Percentiles rank a stretch among this genome's conserved stretches.
phyloP scores from a whole-genome alignment of 1,284 basidiomycete species.

The Fomitopsis palustris region DNA sequence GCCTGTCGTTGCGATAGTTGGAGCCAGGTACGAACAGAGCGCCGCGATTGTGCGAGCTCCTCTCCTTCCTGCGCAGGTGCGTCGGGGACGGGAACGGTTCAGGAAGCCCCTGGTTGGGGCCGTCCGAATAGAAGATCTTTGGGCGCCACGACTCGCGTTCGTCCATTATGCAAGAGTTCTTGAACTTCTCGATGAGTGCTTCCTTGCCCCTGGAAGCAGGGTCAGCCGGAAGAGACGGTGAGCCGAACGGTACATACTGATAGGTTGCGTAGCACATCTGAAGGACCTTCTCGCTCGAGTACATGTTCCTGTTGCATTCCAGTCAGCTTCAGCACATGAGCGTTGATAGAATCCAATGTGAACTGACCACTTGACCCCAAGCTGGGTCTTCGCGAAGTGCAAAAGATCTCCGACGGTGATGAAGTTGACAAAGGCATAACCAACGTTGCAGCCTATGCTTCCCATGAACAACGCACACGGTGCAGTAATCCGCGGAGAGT shows the following conservation, averaged over 20 bases:
- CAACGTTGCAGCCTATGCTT: constrained; percentile 74
- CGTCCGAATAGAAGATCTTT: constrained; percentile 79
- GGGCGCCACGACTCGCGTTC: constrained; percentile 78
- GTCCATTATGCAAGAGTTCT: constrained; percentile 83
- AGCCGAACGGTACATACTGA: constrained; percentile 49
- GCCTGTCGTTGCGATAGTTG: constrained; percentile 13
- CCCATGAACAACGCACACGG: constrained; percentile 2
- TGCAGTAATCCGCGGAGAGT: background rate
- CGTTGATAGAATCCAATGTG: constrained; percentile 1
- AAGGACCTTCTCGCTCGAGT: constrained; percentile 81
- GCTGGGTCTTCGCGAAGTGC: constrained; percentile 64
- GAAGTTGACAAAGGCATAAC: constrained; percentile 87
- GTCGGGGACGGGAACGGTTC: constrained; percentile 82
- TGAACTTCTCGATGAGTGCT: constrained; percentile 82
- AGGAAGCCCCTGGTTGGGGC: constrained; percentile 65
- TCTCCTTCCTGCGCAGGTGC: constrained; percentile 71
- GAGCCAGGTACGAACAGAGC: constrained; percentile 47
- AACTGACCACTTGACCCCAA: constrained; percentile 74
- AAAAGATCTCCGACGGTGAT: constrained; percentile 74
- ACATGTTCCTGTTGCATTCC: constrained; percentile 71
- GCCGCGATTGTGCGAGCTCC: constrained; percentile 71
- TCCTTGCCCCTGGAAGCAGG: constrained; percentile 66
- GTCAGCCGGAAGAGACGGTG: constrained; percentile 2
- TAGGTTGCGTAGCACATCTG: constrained; percentile 88
- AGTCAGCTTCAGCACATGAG: background rate